Evolutionary conservation across 1,139 yeast species (phyloP), one percentile per base, ranked within the genome.

Genomic region (Diutina catenulata): DNA sequence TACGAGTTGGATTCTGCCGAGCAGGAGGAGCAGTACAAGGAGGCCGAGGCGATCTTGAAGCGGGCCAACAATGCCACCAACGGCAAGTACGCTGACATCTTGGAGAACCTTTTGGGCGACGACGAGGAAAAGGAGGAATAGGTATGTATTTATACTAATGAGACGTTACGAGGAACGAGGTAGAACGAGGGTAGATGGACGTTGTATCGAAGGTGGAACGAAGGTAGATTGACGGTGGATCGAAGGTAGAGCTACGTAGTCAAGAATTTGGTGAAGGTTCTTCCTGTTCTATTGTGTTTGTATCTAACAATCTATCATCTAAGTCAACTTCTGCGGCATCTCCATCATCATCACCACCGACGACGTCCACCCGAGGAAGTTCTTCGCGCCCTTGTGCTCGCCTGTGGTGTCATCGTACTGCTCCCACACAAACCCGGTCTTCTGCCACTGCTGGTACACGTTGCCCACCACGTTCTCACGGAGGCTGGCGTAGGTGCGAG

Each of bases 321-420:
- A 31, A 13, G 13, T 10, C 7, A 37, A 39, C 6, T 18, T 8
- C 16, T 71, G 76, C 1, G 91, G 88, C 83, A 82, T 76, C 38
- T 70, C 69, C 93, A 93, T 82, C 54, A 91, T 82, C 47, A 76
- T 67, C 10, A 84, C 74, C 4, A 83, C 80, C 43, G 87, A 59
- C 0, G 95, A 77, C 0, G 96, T 79, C 98, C 98, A 91, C 3
- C 98, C 98, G 36, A 87, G 66, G 59, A 91, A 91, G 52, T 86
- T 91, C 53, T 82, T 80, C 4, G 91, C 93, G 7, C 97, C 87
- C 49, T 75, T 74, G 1, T 88, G 83, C 3, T 57, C 55, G 1
- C 98, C 98, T 3, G 77, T 74, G 23, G 52, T 56, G 43, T 86
- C 93, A 47, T 84, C 78, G 53, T 91, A 91, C 52, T 87, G 94